phyloP scores from a whole-genome alignment of 768 basidiomycete genomes.

The Brasilioporus rufonigricans region DNA sequence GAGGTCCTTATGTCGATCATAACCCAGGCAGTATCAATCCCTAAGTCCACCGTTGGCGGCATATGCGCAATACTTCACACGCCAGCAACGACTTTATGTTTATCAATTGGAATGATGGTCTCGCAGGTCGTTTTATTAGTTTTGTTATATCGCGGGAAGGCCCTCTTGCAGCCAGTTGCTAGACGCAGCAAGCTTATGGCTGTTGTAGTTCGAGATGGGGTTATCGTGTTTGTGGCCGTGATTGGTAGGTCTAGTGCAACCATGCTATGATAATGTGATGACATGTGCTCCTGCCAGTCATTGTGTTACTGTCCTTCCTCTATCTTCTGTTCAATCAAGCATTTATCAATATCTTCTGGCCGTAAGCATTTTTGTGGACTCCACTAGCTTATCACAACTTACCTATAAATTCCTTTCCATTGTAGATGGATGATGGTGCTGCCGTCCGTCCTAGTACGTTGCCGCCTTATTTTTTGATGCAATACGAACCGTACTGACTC shows the following conservation, averaged over 20 bases:
- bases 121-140: slow-evolving; percentile 15
- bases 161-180: slow-evolving; percentile 1
- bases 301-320: not conserved
- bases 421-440: slow-evolving; percentile 12
- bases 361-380: slow-evolving; percentile 8
- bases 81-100: not conserved
- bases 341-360: slow-evolving; percentile 14
- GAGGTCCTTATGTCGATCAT: not conserved
- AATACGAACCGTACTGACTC: not conserved
- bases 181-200: slow-evolving; percentile 14
- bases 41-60: slow-evolving; percentile 6
- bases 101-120: slow-evolving; percentile 3
- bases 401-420: not conserved
- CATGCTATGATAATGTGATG: not conserved
- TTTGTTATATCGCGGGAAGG: slow-evolving; percentile 18
- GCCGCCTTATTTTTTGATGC: not conserved
- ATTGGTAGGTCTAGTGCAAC: slow-evolving; percentile 9
- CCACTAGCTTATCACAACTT: not conserved
- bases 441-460: slow-evolving; percentile 17
- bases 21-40: not conserved
- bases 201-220: slow-evolving; percentile 17
- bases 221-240: slow-evolving; percentile 5
- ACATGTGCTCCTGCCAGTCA: not conserved
- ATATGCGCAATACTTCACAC: slow-evolving; percentile 7
- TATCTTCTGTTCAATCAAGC: not conserved